phyloP scores from a whole-genome alignment of 2,329 filamentous ascomycete genomes.

The Aspergillus melleus region DNA sequence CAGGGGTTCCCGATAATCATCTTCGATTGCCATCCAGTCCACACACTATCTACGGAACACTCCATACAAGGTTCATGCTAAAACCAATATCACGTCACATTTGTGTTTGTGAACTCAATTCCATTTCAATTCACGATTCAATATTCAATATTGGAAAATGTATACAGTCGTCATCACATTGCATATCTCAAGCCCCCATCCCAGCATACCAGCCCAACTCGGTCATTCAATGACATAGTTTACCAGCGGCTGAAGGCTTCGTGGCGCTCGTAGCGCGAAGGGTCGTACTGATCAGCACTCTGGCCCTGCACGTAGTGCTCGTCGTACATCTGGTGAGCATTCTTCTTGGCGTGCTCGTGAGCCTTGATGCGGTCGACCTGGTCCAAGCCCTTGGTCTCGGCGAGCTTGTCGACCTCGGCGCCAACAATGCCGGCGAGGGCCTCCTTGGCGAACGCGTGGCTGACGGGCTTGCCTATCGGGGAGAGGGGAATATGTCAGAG shows the following conservation, averaged over 20 bases:
- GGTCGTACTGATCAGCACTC: conserved; percentile 55
- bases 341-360: conserved; percentile 59
- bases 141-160: neutral
- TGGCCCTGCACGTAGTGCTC: conserved; percentile 56
- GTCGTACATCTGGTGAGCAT: conserved; percentile 62
- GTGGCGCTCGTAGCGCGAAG: conserved; percentile 38
- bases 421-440: conserved; percentile 69
- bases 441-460: conserved; percentile 77
- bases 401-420: conserved; percentile 73
- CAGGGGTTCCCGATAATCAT: neutral
- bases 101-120: conserved; percentile 1
- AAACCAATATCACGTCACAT: neutral
- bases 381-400: conserved; percentile 69
- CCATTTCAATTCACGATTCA: neutral
- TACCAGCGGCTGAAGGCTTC: conserved; percentile 31
- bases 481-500: neutral
- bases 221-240: conserved; percentile 1
- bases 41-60: too few relatives aligned
- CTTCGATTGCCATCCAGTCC: too few relatives aligned
- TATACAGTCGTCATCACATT: conserved; percentile 5
- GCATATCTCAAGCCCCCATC: neutral
- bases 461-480: conserved; percentile 63
- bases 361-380: conserved; percentile 59
- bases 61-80: neutral
- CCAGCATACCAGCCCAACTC: neutral